Percentiles rank a stretch among this genome's conserved stretches.
Evolutionary conservation across 108 stramenopile species (phyloP).

Genomic region (Cyclotella baltica): DNA sequence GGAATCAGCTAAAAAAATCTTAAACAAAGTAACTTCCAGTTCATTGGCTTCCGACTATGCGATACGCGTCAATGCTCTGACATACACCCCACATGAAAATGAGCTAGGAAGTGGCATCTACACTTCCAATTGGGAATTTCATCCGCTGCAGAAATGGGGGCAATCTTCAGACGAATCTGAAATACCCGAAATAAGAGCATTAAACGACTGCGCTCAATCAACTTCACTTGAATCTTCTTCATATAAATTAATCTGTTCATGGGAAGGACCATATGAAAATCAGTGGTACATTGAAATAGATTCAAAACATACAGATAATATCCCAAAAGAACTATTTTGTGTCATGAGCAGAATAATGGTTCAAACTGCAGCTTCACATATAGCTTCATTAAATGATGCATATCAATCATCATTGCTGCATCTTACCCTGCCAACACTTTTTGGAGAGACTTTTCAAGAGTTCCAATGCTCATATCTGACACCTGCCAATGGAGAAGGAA

Average conservation of each 20-base stretch:
- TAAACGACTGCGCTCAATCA: constrained; percentile 6
- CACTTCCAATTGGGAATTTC: neutral
- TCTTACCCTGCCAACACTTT: constrained; percentile 21
- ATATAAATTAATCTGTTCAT: neutral
- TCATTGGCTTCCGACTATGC: constrained; percentile 16
- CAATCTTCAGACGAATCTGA: neutral
- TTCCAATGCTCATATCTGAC: neutral
- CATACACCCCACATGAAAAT: neutral
- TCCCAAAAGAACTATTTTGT: constrained; percentile 28
- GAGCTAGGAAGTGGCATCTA: neutral
- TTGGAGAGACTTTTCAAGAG: constrained; percentile 6
- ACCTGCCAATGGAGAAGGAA: neutral
- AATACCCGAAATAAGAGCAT: neutral
- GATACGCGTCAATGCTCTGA: neutral
- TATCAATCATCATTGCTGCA: constrained; percentile 14
- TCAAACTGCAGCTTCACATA: constrained; percentile 25
- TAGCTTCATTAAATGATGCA: neutral
- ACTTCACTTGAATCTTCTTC: neutral
- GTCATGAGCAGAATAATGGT: constrained; percentile 40
- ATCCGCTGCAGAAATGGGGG: constrained; percentile 5
- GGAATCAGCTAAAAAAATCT: neutral
- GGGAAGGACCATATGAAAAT: constrained; percentile 6
- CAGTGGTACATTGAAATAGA: constrained; percentile 4
- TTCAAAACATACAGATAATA: neutral
- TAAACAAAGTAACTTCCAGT: neutral